These are phyloP conservation scores for Camelina hispida DNA, from an alignment of 345 rosid species.

Conservation along the genomic window DNA sequence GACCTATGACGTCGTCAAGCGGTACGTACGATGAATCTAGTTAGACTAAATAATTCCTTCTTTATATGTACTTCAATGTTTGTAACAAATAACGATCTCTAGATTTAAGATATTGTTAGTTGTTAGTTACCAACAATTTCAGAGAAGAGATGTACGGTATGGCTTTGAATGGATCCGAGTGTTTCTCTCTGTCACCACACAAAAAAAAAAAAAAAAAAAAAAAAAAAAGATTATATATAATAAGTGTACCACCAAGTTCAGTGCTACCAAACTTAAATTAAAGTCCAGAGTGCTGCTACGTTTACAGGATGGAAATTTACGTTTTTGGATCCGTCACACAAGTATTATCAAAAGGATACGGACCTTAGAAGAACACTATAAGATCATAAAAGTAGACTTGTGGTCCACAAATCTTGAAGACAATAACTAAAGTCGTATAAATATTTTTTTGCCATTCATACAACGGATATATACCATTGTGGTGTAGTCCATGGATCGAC, in stretches of 20 bases:
- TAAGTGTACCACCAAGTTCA: neutral
- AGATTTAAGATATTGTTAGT: constrained; percentile 1
- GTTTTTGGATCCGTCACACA: no score
- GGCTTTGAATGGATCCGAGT: constrained; percentile 35
- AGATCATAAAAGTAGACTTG: neutral
- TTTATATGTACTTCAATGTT: constrained; percentile 1
- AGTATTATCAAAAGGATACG: no score
- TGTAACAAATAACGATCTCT: constrained; percentile 8
- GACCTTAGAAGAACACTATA: no score
- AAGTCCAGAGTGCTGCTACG: neutral
- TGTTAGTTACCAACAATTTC: neutral
- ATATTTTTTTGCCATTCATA: neutral
- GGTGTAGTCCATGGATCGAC: no score
- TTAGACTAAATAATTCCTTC: neutral
- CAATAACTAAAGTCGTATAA: neutral
- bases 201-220: neutral
- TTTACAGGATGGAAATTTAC: neutral
- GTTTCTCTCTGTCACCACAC: constrained; percentile 7
- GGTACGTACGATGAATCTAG: constrained; percentile 37
- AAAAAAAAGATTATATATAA: neutral
- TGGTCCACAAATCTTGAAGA: neutral
- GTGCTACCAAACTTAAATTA: neutral
- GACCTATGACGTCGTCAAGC: constrained; percentile 1
- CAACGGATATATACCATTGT: neutral
- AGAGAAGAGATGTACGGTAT: constrained; percentile 22